phyloP scores from a whole-genome alignment of 352 stramenopile species.

The Globisporangium echinulatum region DNA sequence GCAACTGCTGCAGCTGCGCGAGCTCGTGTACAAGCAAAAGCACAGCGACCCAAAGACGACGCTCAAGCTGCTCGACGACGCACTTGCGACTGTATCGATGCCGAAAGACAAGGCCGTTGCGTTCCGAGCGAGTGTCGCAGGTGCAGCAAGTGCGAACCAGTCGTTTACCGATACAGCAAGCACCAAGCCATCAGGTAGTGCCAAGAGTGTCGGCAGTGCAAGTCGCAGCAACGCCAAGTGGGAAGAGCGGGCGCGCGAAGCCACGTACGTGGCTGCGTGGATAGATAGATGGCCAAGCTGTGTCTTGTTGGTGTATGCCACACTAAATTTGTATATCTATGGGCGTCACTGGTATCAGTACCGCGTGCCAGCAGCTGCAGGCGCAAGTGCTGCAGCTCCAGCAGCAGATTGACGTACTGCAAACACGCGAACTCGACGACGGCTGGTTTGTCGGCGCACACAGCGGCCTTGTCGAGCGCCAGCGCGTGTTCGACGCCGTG shows the following conservation, averaged over 20 bases:
- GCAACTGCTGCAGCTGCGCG: constrained; percentile 62
- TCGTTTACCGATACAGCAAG: neutral
- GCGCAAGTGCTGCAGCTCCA: constrained; percentile 36
- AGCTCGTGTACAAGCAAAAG: constrained; percentile 52
- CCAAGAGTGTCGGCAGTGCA: neutral
- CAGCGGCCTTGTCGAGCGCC: constrained; percentile 33
- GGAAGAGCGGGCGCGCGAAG: constrained; percentile 47
- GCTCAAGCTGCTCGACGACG: constrained; percentile 49
- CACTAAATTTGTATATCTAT: constrained; percentile 1
- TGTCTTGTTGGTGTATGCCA: neutral
- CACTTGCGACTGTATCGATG: constrained; percentile 21
- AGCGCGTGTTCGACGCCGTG: constrained; percentile 51
- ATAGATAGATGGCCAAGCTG: too few relatives aligned
- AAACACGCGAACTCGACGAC: constrained; percentile 15
- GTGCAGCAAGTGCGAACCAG: neutral
- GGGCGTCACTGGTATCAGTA: constrained; percentile 2
- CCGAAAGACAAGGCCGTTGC: constrained; percentile 12
- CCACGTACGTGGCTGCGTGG: constrained; percentile 18
- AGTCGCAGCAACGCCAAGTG: constrained; percentile 39
- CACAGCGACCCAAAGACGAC: constrained; percentile 37
- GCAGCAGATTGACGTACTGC: constrained; percentile 30
- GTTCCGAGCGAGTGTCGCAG: neutral
- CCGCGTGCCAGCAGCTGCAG: constrained; percentile 41
- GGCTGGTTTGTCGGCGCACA: constrained; percentile 40
- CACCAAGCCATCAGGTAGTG: too few relatives aligned